A percentile compares a stretch with the other conserved stretches of the same genome.
phyloP scores from a whole-genome alignment of 164 flowering plant genomes.

The Piper betle region DNA sequence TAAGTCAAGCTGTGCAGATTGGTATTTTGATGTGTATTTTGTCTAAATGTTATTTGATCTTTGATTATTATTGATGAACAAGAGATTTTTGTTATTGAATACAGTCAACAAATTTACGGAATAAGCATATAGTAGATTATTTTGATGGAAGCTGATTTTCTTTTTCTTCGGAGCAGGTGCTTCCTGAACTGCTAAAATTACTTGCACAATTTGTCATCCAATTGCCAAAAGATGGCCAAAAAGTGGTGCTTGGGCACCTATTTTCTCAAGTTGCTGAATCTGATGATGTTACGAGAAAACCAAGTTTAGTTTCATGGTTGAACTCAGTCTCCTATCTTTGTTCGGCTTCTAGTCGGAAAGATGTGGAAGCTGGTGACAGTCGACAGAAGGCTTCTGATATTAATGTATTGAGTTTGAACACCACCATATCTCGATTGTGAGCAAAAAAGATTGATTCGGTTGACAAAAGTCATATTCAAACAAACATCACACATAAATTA shows the following conservation, averaged over 20 bases:
- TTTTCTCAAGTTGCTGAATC: constrained; percentile 75
- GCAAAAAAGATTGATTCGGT: not conserved
- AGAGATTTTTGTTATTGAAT: not conserved
- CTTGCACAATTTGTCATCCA: constrained; percentile 45
- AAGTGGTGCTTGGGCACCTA: constrained; percentile 51
- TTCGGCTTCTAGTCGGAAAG: constrained; percentile 9
- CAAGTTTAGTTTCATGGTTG: constrained; percentile 83
- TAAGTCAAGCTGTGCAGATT: not conserved
- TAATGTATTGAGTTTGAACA: not conserved
- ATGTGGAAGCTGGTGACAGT: not conserved
- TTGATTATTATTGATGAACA: not conserved
- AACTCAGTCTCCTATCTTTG: constrained; percentile 80
- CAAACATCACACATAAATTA: not conserved
- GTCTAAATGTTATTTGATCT: constrained; percentile 18
- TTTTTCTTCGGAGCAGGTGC: constrained; percentile 36
- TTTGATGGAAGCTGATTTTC: not conserved
- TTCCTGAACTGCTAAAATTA: constrained; percentile 72
- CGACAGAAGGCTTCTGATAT: not conserved
- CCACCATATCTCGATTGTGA: not conserved
- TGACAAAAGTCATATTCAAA: not conserved
- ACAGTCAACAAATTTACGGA: not conserved
- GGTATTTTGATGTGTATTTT: not conserved
- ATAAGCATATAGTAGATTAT: not conserved
- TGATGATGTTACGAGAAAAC: constrained; percentile 83
- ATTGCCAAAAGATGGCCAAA: constrained; percentile 60